Percentiles rank a stretch among this genome's conserved stretches.
These are phyloP conservation scores for Schizosaccharomyces lindneri DNA, from an alignment of 805 yeast genomes.

Conservation along the genomic window DNA sequence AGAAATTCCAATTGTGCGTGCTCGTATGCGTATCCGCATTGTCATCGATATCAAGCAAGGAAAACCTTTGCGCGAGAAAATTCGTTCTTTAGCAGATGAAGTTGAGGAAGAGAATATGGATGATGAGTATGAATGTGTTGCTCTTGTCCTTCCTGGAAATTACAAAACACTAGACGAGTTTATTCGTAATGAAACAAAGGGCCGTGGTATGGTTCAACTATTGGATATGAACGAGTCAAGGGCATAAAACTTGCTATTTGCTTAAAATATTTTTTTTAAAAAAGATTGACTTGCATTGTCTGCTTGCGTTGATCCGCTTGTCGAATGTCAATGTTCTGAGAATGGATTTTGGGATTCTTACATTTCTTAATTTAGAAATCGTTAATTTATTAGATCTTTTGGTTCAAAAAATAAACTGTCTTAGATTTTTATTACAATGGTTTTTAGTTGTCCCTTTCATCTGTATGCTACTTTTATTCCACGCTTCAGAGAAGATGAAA, in stretches of 20 bases:
- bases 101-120: conserved; percentile 20
- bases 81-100: conserved; percentile 20
- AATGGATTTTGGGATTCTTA: too few species aligned
- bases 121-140: conserved; percentile 27
- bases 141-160: conserved; percentile 65
- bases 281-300: too few species aligned
- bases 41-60: conserved; percentile 26
- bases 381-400: too few species aligned
- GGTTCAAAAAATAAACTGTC: too few species aligned
- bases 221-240: conserved; percentile 21
- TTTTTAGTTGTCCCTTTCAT: too few species aligned
- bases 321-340: too few species aligned
- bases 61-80: conserved; percentile 19
- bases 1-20: conserved; percentile 77
- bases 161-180: conserved; percentile 46
- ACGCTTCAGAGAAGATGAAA: too few species aligned
- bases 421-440: too few species aligned
- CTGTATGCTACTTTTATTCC: too few species aligned
- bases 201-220: conserved; percentile 52
- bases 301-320: too few species aligned
- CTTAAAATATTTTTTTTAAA: too few species aligned
- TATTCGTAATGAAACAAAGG: conserved; percentile 26
- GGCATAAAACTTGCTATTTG: background rate
- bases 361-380: too few species aligned
- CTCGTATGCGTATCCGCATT: conserved; percentile 71